Base-by-base conservation (phyloP, 192 early-diverging fungal species). In the Gamsiella multidivaricata region DNA sequence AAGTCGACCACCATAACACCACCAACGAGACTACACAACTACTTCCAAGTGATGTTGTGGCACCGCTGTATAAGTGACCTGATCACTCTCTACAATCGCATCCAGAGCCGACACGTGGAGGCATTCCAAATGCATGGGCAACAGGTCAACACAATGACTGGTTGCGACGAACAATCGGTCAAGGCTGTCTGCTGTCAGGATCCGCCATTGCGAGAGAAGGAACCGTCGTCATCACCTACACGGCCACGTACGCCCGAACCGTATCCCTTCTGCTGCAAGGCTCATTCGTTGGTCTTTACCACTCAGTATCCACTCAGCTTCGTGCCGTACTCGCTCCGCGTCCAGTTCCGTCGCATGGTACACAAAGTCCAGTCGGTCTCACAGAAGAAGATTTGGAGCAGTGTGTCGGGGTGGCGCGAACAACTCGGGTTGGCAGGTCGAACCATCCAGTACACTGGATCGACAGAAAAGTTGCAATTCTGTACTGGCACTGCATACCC, bases 221-320 rank as follows among this genome's bases (percentile, higher is more conserved):
- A 31, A 20, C 11, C 11, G 9, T 54, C 31, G 14, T 1, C 53
- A 32, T 10, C 53, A 32, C 8, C 25, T 17, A 31, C 28, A 32
- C 11, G 2, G 0, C 26, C 53, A 32, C 26, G 26, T 9, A 17
- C 31, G 14, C 25, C 28, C 11, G 7, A 12, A 5, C 10, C 36
- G 39, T 78, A 69, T 31, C 74, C 74, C n/a, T 68, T 78, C 32
- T 78, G 74, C 49, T 78, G 74, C 26, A 57, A 69, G 11, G 74
- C 74, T 0, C 74, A 78, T 37, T 78, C 74, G 37, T 54, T 78
- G 2, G 49, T 64, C 20, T 78, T 68, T 31, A 51, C 65, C 2
- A 33, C 65, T 0, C 65, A 52, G 23, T 63, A 78, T 47, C 47
- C 74, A 1, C 32, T 46, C 46, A 68, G 46, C 34, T 15, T 68